A percentile compares a stretch with the other conserved stretches of the same genome.
phyloP scores from a whole-genome alignment of 306 rosid species.

The Cicer arietinum region DNA sequence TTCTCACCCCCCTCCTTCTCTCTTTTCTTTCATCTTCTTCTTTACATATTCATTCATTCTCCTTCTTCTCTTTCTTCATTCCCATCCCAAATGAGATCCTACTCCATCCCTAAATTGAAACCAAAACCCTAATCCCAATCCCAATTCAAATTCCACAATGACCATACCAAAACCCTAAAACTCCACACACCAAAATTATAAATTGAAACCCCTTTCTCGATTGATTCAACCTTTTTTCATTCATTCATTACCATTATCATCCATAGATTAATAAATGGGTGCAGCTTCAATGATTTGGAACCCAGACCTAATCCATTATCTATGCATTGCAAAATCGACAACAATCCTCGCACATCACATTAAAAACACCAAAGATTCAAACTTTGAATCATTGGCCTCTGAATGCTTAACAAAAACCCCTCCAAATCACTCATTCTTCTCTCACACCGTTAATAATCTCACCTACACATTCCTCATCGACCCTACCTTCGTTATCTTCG shows the following conservation, averaged over 20 bases:
- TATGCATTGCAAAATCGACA: slow-evolving; percentile 75
- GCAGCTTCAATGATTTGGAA: slow-evolving; percentile 48
- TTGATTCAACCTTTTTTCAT: neutral
- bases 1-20: neutral
- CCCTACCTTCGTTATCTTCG: slow-evolving; percentile 64
- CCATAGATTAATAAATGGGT: neutral
- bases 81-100: neutral
- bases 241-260: neutral
- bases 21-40: neutral
- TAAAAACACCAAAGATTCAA: slow-evolving; percentile 43
- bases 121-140: slow-evolving; percentile 24
- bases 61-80: too few species aligned
- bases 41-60: too few species aligned
- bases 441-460: slow-evolving; percentile 66
- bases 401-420: slow-evolving; percentile 72
- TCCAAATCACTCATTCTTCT: slow-evolving; percentile 62
- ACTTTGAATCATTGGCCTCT: slow-evolving; percentile 61
- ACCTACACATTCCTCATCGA: slow-evolving; percentile 63
- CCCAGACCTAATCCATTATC: slow-evolving; percentile 67
- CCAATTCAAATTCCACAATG: neutral
- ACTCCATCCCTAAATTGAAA: neutral
- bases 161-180: neutral
- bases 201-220: neutral
- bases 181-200: neutral
- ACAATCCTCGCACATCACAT: slow-evolving; percentile 66